Conservation (phyloP, 148 eudicot species). For the Linanthus parryae region DNA sequence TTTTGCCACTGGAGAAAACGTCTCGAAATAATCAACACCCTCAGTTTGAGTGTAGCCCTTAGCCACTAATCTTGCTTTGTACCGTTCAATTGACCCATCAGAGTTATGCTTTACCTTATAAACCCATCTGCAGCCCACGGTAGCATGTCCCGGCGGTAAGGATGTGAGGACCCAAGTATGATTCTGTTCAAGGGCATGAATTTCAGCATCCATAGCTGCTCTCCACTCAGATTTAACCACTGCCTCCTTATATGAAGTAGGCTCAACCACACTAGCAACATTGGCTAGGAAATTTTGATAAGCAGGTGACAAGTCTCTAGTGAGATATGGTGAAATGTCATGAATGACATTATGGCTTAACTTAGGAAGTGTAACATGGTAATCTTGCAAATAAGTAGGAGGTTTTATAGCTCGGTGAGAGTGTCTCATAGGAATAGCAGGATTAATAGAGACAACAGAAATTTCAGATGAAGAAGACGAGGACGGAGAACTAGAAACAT, state of each 20-base stretch:
- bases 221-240: background rate
- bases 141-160: background rate
- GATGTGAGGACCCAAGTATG: background rate
- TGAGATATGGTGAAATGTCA: background rate
- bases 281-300: background rate
- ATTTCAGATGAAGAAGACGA: background rate
- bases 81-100: no score
- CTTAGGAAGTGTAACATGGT: background rate
- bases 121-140: no score
- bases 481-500: background rate
- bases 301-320: background rate
- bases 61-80: no score
- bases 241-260: background rate
- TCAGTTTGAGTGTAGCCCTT: no score
- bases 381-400: background rate
- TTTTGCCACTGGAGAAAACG: no score
- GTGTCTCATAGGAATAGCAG: background rate
- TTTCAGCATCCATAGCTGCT: background rate
- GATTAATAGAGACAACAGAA: background rate
- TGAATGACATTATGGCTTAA: background rate
- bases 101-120: no score
- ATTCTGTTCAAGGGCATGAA: background rate
- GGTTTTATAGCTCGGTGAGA: background rate
- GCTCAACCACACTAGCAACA: background rate
- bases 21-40: no score